These are phyloP conservation scores for Chernovozyma aurita DNA, from an alignment of 1,139 yeast genomes.

Conservation along the genomic window DNA sequence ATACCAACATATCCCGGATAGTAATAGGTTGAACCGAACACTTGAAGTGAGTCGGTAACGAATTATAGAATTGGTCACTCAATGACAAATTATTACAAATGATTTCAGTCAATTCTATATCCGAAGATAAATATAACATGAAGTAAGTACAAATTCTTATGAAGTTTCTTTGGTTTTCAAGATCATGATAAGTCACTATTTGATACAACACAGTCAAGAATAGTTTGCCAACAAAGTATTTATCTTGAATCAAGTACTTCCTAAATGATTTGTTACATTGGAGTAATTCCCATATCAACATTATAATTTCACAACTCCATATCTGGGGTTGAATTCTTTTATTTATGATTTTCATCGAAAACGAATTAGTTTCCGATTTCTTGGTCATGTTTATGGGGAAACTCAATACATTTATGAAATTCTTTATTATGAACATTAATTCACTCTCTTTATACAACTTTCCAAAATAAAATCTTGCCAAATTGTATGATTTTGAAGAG, in stretches of 20 bases:
- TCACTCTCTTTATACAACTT: constrained; percentile 53
- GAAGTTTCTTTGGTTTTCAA: constrained; percentile 39
- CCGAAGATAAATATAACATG: constrained; percentile 57
- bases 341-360: constrained; percentile 12
- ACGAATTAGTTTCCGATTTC: constrained; percentile 12
- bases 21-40: constrained; percentile 37
- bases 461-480: constrained; percentile 49
- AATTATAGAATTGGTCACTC: constrained; percentile 32
- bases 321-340: constrained; percentile 27
- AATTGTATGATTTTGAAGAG: constrained; percentile 20
- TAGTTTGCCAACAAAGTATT: constrained; percentile 47
- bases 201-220: constrained; percentile 53
- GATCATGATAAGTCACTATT: constrained; percentile 42
- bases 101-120: constrained; percentile 31
- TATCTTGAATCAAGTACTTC: constrained; percentile 37
- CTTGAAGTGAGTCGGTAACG: constrained; percentile 47
- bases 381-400: constrained; percentile 31
- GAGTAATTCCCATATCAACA: constrained; percentile 71
- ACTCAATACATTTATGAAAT: constrained; percentile 44
- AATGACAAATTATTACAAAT: constrained; percentile 37
- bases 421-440: constrained; percentile 40
- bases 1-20: constrained; percentile 57
- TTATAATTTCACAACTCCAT: constrained; percentile 52
- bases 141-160: constrained; percentile 60
- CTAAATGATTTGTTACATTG: constrained; percentile 64